Conservation (phyloP, 495 filamentous ascomycete species). For the Choiromyces venosus region DNA sequence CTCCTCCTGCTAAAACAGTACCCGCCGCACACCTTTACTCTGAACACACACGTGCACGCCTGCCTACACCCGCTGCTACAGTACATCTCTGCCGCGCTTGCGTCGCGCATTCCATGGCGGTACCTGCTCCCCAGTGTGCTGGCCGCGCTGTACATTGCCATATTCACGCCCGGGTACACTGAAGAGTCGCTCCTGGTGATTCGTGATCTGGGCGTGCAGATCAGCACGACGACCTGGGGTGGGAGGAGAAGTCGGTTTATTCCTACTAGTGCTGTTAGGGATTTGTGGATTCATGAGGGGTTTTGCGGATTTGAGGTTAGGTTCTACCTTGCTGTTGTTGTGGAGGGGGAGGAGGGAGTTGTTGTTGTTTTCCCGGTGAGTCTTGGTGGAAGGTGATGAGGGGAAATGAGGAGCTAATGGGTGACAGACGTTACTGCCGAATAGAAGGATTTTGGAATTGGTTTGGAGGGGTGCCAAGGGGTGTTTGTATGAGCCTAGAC, state of each 20-base stretch:
- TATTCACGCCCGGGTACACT: constrained; percentile 47
- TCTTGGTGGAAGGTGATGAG: constrained; percentile 86
- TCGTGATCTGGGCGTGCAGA: constrained; percentile 86
- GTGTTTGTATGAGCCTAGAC: constrained; percentile 29
- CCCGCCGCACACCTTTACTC: constrained; percentile 18
- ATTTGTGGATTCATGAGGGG: constrained; percentile 91
- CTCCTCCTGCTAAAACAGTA: constrained; percentile 31
- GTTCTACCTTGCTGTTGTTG: constrained; percentile 83
- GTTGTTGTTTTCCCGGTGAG: constrained; percentile 89
- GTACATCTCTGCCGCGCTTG: constrained; percentile 17
- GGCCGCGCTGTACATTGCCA: constrained; percentile 42
- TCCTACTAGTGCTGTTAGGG: constrained; percentile 81
- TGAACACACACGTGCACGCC: constrained; percentile 26
- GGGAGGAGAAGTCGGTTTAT: constrained; percentile 76
- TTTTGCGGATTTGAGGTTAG: constrained; percentile 88
- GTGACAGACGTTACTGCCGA: constrained; percentile 33
- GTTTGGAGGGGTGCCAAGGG: constrained; percentile 35
- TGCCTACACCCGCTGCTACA: constrained; percentile 32
- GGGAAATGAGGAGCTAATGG: constrained; percentile 69
- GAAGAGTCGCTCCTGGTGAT: constrained; percentile 87
- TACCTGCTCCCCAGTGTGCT: constrained; percentile 13
- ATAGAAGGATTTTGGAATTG: constrained; percentile 28
- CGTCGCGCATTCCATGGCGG: constrained; percentile 16
- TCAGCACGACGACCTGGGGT: constrained; percentile 51
- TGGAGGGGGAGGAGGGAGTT: constrained; percentile 80